Evolutionary conservation across 495 filamentous ascomycete genomes (phyloP).

Genomic region (Lophiotrema nucula): DNA sequence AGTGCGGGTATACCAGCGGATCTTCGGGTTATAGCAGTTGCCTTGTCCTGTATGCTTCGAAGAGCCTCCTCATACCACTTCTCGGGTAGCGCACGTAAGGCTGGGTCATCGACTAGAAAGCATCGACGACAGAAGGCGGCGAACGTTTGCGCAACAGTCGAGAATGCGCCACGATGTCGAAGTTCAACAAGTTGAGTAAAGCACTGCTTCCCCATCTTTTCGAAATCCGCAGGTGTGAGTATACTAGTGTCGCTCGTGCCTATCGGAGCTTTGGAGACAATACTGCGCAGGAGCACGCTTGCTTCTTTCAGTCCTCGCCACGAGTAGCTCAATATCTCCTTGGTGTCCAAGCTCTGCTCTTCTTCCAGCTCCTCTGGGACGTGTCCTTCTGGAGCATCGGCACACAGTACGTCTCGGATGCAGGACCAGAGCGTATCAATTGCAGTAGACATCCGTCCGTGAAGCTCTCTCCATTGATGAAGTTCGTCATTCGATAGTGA

Average conservation of each 20-base stretch:
- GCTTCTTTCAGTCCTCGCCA: conserved; percentile 92
- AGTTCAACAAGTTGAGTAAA: conserved; percentile 80
- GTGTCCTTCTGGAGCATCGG: conserved; percentile 89
- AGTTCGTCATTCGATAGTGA: conserved; percentile 14
- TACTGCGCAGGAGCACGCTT: conserved; percentile 60
- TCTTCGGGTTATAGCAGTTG: conserved; percentile 76
- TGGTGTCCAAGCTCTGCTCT: conserved; percentile 66
- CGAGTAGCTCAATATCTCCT: conserved; percentile 86
- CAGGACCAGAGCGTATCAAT: conserved; percentile 69
- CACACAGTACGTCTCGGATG: conserved; percentile 74
- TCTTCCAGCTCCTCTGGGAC: conserved; percentile 71
- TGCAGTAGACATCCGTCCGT: conserved; percentile 55
- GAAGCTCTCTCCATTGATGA: conserved; percentile 38
- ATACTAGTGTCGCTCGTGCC: neutral
- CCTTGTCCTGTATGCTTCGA: conserved; percentile 59
- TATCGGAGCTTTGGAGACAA: conserved; percentile 47
- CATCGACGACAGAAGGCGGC: conserved; percentile 67
- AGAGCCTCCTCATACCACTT: conserved; percentile 58
- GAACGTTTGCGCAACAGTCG: conserved; percentile 87
- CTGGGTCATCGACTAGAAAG: conserved; percentile 39
- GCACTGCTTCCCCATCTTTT: conserved; percentile 62
- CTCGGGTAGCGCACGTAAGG: conserved; percentile 46
- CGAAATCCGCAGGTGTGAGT: conserved; percentile 44
- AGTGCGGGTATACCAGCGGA: conserved; percentile 90
- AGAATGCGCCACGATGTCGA: conserved; percentile 90